Base-by-base conservation (phyloP, 176 grass and related monocot species). In the Musa troglodytarum region DNA sequence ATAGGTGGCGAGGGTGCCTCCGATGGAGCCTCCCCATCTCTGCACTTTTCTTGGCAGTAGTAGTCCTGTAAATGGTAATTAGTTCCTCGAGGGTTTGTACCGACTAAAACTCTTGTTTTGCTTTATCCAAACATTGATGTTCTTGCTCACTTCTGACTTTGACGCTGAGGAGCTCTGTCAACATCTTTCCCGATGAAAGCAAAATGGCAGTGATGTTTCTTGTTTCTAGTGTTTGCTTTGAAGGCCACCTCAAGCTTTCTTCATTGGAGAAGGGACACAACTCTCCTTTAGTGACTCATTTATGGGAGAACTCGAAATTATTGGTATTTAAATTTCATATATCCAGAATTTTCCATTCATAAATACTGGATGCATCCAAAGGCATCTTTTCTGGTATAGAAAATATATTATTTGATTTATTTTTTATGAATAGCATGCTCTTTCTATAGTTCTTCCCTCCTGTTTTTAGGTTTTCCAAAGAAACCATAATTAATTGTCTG, bases 31-130 rank as follows among this genome's bases (percentile, higher is more conserved):
- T 49, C 67, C 14, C 51, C 54, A 79, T 54, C 77, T 50, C 77
- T 79, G 50, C 77, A 65, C 26, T 79, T 79, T 53, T 69, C 54
- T 69, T 79, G 77, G 77, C 66, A 79, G 26, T 79, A 23, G 52
- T 26, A 43, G 4, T 43, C 34, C 26, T 24, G 63, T 65, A 15
- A 14, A 8, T 11, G 11, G 14, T 13, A 25, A 25, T 23, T 65
- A 26, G 8, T 3, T 26, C 22, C 34, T 43, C 34, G 34, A 43
- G 34, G 29, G 34, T 24, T 22, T 21, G 20, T 65, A 12, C 63
- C n/a, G 3, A 23, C 11, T 26, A 14, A 4, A n/a, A 7, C 57
- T 15, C 19, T 20, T 61, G 57, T 61, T 61, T 21, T n/a, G 57
- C 57, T 61, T 1, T 61, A 20, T 61, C 17, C 57, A 62, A 43